Evolutionary conservation across 805 yeast genomes (phyloP).

Genomic region (Tetrapisispora taiwanensis): DNA sequence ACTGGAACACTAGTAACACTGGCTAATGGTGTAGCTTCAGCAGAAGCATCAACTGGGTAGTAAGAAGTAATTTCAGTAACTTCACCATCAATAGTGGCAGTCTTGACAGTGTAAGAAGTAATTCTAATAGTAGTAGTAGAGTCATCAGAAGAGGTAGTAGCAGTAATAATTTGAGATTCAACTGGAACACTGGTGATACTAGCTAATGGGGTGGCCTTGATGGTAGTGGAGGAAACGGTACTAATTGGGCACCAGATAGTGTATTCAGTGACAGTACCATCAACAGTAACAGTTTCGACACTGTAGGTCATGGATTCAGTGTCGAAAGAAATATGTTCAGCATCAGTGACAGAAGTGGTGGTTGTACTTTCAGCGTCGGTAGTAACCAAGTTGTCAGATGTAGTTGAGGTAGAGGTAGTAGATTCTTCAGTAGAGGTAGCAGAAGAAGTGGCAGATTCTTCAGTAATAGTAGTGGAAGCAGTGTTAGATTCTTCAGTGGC

Average conservation of each 20-base stretch:
- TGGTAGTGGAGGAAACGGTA: slow-evolving; percentile 4
- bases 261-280: slow-evolving; percentile 6
- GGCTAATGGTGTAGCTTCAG: not conserved
- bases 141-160: not conserved
- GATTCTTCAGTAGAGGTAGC: not conserved
- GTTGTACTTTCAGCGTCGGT: not conserved
- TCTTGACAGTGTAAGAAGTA: not conserved
- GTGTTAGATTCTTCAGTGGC: not conserved
- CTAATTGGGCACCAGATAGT: slow-evolving; percentile 30
- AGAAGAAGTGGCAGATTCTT: not conserved
- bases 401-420: not conserved
- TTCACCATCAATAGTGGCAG: slow-evolving; percentile 2
- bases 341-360: not conserved
- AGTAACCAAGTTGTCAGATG: not conserved
- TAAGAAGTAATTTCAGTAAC: slow-evolving; percentile 2
- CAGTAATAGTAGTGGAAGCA: not conserved
- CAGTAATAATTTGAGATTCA: not conserved
- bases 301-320: slow-evolving; percentile 1
- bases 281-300: not conserved
- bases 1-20: not conserved
- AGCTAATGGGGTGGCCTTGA: not conserved
- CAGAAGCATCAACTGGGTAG: slow-evolving; percentile 4
- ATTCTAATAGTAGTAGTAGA: not conserved
- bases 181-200: not conserved
- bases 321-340: not conserved